Conservation (phyloP, 345 rosid genomes). For the Corchorus capsularis region DNA sequence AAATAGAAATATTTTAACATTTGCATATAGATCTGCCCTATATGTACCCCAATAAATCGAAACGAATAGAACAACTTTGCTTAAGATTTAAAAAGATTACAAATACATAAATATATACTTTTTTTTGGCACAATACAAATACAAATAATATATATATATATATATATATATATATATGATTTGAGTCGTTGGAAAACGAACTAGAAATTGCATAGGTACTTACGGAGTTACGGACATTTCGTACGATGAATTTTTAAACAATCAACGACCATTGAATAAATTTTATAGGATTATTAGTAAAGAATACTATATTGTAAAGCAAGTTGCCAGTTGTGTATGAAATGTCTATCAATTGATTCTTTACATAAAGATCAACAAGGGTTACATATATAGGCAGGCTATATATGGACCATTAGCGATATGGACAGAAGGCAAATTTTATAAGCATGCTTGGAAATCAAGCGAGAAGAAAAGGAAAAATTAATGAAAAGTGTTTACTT, state of each 20-base stretch:
- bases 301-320: background rate
- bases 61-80: too few species aligned
- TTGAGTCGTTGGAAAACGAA: too few species aligned
- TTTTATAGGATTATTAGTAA: background rate
- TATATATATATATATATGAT: too few species aligned
- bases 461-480: background rate
- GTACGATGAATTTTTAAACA: background rate
- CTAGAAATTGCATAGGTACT: background rate
- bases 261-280: background rate
- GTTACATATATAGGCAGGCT: background rate
- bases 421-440: background rate
- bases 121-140: too few species aligned
- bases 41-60: too few species aligned
- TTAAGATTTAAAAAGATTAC: too few species aligned
- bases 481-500: background rate
- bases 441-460: background rate
- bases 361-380: background rate
- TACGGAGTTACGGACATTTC: background rate
- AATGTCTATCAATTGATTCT: too few species aligned
- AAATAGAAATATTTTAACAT: too few species aligned
- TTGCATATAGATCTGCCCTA: too few species aligned
- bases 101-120: too few species aligned
- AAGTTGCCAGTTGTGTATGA: background rate
- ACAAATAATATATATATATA: too few species aligned
- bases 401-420: background rate